Evolutionary conservation across 257 asterid species (phyloP).

Genomic region (Nicotiana noctiflora): DNA sequence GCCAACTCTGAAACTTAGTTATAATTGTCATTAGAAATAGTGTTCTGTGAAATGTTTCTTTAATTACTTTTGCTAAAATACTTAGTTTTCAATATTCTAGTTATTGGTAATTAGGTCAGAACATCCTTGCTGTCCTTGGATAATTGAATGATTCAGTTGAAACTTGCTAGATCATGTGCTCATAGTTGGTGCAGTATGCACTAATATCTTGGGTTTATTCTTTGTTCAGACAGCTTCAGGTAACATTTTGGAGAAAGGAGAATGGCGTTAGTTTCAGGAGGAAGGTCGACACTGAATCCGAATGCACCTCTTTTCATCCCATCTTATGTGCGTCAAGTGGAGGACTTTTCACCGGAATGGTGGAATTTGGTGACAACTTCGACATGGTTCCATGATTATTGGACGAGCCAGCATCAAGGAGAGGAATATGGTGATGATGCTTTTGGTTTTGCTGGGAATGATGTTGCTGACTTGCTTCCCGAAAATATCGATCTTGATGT

Average conservation of each 20-base stretch:
- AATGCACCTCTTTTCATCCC: slow-evolving; percentile 81
- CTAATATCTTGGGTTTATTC: background rate
- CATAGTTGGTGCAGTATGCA: background rate
- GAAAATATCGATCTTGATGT: slow-evolving; percentile 72
- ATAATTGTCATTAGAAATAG: background rate
- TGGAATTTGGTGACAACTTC: slow-evolving; percentile 80
- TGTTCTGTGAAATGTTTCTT: background rate
- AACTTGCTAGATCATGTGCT: background rate
- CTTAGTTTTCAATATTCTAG: background rate
- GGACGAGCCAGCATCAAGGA: slow-evolving; percentile 69
- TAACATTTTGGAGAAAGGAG: background rate
- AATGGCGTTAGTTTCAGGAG: slow-evolving; percentile 80
- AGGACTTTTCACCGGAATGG: slow-evolving; percentile 97
- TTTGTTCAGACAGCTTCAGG: background rate
- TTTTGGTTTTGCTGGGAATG: slow-evolving; percentile 19
- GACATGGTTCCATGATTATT: slow-evolving; percentile 74
- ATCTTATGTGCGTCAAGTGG: slow-evolving; percentile 79
- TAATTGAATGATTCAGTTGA: background rate
- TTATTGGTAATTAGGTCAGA: background rate
- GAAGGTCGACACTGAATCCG: slow-evolving; percentile 75
- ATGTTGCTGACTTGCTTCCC: slow-evolving; percentile 52
- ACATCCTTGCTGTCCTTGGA: background rate
- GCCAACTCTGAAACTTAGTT: background rate
- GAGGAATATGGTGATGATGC: slow-evolving; percentile 41
- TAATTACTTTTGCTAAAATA: background rate